These are phyloP conservation scores for Phytophthora fragariaefolia DNA, from an alignment of 352 stramenopile species.

Conservation along the genomic window DNA sequence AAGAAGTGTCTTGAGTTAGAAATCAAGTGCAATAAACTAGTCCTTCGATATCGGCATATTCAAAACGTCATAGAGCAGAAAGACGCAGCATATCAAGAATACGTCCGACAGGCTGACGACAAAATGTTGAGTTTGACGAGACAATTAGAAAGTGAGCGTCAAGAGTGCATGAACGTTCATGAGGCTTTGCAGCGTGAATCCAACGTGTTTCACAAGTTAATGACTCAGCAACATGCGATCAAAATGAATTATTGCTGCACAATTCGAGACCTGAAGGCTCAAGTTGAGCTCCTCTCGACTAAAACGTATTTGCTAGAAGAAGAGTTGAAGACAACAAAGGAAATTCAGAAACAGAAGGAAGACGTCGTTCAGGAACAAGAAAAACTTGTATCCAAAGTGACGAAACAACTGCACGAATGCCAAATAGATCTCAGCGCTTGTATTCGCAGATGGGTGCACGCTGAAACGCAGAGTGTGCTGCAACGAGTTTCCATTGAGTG, in stretches of 20 bases:
- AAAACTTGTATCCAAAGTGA: not conserved
- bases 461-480: constrained; percentile 21
- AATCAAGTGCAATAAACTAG: constrained; percentile 14
- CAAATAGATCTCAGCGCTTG: constrained; percentile 18
- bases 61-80: not conserved
- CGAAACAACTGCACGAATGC: constrained; percentile 20
- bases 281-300: constrained; percentile 2
- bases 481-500: constrained; percentile 11
- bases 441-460: constrained; percentile 14
- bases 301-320: constrained; percentile 1
- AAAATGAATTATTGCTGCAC: constrained; percentile 17
- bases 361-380: not conserved
- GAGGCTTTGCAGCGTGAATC: constrained; percentile 27
- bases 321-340: not conserved
- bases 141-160: constrained; percentile 16
- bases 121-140: constrained; percentile 9
- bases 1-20: constrained; percentile 12
- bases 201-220: constrained; percentile 16
- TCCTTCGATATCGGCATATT: constrained; percentile 5
- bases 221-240: constrained; percentile 20
- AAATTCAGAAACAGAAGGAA: constrained; percentile 1
- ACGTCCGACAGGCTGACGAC: constrained; percentile 3
- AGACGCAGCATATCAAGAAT: not conserved
- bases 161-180: constrained; percentile 17
- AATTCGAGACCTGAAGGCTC: constrained; percentile 21